A percentile compares a stretch with the other conserved stretches of the same genome.
Evolutionary conservation across 306 rosid genomes (phyloP).

Genomic region (Neltuma alba): DNA sequence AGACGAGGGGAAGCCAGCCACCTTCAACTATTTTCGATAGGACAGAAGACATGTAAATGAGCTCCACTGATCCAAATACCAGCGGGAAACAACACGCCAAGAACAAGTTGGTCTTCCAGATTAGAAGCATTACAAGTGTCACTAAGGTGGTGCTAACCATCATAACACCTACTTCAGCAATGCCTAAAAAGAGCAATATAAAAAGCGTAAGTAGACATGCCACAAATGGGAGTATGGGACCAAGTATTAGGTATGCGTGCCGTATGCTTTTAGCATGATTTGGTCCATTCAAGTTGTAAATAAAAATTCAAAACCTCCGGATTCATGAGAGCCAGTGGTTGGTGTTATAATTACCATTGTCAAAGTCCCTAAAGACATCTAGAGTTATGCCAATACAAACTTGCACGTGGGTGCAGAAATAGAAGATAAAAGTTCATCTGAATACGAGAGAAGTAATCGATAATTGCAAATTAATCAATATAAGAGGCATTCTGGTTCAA

Average conservation of each 20-base stretch:
- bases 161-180: slow-evolving; percentile 88
- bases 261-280: not conserved
- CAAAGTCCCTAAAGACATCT: not conserved
- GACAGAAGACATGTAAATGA: slow-evolving; percentile 84
- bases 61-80: slow-evolving; percentile 87
- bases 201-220: slow-evolving; percentile 21
- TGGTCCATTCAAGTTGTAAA: not conserved
- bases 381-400: slow-evolving; percentile 12
- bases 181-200: slow-evolving; percentile 49
- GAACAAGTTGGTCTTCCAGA: slow-evolving; percentile 75
- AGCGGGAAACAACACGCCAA: slow-evolving; percentile 68
- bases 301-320: not conserved
- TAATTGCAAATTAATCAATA: slow-evolving; percentile 14
- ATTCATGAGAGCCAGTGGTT: not conserved
- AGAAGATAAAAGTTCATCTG: not conserved
- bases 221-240: not conserved
- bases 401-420: slow-evolving; percentile 8
- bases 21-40: slow-evolving; percentile 76
- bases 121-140: slow-evolving; percentile 71
- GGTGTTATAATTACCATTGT: not conserved
- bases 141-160: slow-evolving; percentile 64
- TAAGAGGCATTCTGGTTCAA: not conserved
- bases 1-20: slow-evolving; percentile 90
- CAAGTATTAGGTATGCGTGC: not conserved
- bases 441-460: not conserved